phyloP scores from a whole-genome alignment of 345 rosid genomes.

The Hevea brasiliensis region DNA sequence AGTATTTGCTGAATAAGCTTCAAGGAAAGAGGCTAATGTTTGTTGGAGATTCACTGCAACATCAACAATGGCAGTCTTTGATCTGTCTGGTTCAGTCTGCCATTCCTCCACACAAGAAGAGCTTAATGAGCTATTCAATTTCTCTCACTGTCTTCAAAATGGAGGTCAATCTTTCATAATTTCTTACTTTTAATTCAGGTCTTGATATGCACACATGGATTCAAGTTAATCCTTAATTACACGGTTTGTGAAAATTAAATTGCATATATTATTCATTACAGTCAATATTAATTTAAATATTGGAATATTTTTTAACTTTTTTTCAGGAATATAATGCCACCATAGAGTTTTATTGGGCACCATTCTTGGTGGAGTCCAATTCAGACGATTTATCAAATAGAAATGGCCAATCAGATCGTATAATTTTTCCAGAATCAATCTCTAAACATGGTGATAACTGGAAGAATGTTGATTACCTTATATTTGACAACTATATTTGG shows the following conservation, averaged over 20 bases:
- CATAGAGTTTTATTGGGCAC: conserved; percentile 33
- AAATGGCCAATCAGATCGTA: conserved; percentile 10
- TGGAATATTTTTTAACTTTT: no score
- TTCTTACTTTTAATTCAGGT: no score
- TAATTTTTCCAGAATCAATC: conserved; percentile 27
- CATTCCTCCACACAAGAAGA: conserved; percentile 22
- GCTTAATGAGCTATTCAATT: conserved; percentile 5
- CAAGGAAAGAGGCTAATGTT: conserved; percentile 31
- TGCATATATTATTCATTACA: no score
- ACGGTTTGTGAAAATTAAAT: no score
- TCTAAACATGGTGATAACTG: conserved; percentile 20
- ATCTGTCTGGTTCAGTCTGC: conserved; percentile 27
- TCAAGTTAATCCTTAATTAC: no score
- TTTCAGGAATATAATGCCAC: conserved; percentile 24
- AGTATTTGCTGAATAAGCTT: conserved; percentile 34
- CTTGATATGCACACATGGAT: no score
- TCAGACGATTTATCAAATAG: conserved; percentile 18
- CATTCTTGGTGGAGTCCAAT: conserved; percentile 28
- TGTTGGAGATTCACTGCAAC: conserved; percentile 29
- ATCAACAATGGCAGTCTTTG: conserved; percentile 28
- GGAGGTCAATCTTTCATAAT: conserved; percentile 14
- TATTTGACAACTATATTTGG: conserved; percentile 31
- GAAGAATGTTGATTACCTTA: conserved; percentile 25
- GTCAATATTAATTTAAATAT: no score
- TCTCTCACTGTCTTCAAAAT: conserved; percentile 21